Base-by-base conservation (phyloP, 2,329 filamentous ascomycete genomes). In the Pseudogymnoascus sp. region DNA sequence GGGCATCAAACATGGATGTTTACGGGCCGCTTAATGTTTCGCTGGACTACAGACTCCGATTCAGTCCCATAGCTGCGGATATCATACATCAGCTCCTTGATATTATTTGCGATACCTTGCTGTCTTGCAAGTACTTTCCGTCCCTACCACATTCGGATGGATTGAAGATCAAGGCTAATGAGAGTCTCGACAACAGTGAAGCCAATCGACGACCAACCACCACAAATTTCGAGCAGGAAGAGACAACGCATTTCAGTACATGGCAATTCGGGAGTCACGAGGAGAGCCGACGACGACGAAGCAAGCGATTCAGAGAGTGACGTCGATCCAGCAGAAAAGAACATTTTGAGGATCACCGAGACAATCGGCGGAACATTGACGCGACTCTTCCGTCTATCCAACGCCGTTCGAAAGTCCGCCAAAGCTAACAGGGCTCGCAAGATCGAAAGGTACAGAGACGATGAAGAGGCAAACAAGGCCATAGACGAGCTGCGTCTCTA, bases 41-140 rank as follows among this genome's bases (percentile, higher is more conserved):
- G 66, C 46, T 72, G 64, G 70, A 72, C 62, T 72, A 71, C 66
- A 67, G 70, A 63, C 70, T 72, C 53, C 60, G 70, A 69, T 72
- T 65, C 67, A 72, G 71, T 68, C 69, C 70, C 59, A 68, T 56
- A 61, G 65, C 61, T 23, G 66, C 50, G 63, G 69, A 69, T 9
- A 71, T 70, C 56, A 70, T 71, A 63, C 68, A 71, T 65, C 66
- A 69, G 62, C 68, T 70, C 60, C 50, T 70, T 37, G 64, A 69
- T 60, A 40, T 59, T 15, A 59, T 59, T 31, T 59, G 53, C 11
- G 11, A 59, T 31, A 9, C 21, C 7, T 59, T 59, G 53, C 7
- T 6, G 11, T 59, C 53, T 21, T 15, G 53, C 17, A n/a, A 59
- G 53, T 59, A 59, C 17, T 70, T 56, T 59, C 64, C 53, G 38